These are phyloP conservation scores for Conoideocrella luteorostrata DNA, from an alignment of 2,329 filamentous ascomycete genomes.

Conservation along the genomic window DNA sequence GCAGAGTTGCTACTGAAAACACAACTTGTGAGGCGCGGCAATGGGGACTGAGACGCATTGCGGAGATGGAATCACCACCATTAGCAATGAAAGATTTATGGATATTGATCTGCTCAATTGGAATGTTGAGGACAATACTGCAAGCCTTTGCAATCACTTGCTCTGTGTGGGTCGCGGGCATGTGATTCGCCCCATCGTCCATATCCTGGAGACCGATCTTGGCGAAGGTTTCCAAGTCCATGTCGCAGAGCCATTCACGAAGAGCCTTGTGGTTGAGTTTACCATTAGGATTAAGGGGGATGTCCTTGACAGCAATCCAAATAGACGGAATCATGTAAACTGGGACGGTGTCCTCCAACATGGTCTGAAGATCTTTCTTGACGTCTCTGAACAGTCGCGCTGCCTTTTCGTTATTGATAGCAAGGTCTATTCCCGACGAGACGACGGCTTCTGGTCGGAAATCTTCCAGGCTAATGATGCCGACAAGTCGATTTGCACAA, in stretches of 20 bases:
- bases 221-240: background rate
- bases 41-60: slow-evolving; percentile 7
- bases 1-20: slow-evolving; percentile 2
- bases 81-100: slow-evolving; percentile 10
- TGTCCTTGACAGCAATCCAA: background rate
- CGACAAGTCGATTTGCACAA: slow-evolving; percentile 8
- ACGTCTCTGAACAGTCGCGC: background rate
- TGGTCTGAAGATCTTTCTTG: slow-evolving; percentile 2
- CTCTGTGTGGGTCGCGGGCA: slow-evolving; percentile 5
- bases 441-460: too few relatives aligned
- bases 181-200: background rate
- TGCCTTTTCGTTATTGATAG: background rate
- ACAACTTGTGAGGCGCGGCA: slow-evolving; percentile 2
- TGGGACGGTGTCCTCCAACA: background rate
- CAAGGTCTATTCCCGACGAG: too few relatives aligned
- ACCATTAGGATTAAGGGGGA: background rate
- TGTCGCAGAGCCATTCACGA: slow-evolving; percentile 1
- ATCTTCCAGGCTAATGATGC: slow-evolving; percentile 7
- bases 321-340: slow-evolving; percentile 2
- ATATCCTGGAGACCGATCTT: slow-evolving; percentile 3
- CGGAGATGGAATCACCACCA: slow-evolving; percentile 11
- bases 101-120: slow-evolving; percentile 3
- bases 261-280: background rate
- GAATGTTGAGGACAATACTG: slow-evolving; percentile 7
- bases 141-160: slow-evolving; percentile 6